These are phyloP conservation scores for Capronia epimyces DNA, from an alignment of 2,329 filamentous ascomycete genomes.

Conservation along the genomic window DNA sequence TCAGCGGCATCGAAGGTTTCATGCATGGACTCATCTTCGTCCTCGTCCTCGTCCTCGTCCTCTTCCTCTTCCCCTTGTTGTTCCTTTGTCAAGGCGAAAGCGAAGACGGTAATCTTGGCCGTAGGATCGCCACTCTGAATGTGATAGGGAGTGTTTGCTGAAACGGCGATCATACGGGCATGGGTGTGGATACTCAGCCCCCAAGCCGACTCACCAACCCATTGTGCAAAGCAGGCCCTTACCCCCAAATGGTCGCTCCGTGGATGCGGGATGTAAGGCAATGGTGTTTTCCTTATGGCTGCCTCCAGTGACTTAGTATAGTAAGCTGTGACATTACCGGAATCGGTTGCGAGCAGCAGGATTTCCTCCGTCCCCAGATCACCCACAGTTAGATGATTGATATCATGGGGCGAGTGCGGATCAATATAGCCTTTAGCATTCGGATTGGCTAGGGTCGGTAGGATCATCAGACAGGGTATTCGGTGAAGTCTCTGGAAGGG, in stretches of 20 bases:
- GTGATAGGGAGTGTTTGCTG: slow-evolving; percentile 57
- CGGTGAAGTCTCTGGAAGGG: slow-evolving; percentile 38
- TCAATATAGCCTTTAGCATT: slow-evolving; percentile 52
- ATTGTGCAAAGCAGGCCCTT: slow-evolving; percentile 63
- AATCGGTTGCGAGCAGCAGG: slow-evolving; percentile 62
- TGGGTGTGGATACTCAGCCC: slow-evolving; percentile 74
- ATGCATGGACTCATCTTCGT: neutral
- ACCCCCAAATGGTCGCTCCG: slow-evolving; percentile 36
- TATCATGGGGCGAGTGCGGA: slow-evolving; percentile 49
- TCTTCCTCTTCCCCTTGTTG: slow-evolving; percentile 18
- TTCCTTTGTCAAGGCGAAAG: slow-evolving; percentile 39
- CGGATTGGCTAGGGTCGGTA: slow-evolving; percentile 38
- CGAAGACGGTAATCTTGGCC: slow-evolving; percentile 29
- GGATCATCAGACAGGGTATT: slow-evolving; percentile 40
- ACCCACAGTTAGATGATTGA: slow-evolving; percentile 65
- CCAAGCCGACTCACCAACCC: slow-evolving; percentile 78
- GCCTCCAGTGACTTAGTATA: slow-evolving; percentile 52
- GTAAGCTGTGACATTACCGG: slow-evolving; percentile 69
- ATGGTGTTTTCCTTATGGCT: slow-evolving; percentile 38
- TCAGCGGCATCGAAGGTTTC: neutral
- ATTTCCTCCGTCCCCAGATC: slow-evolving; percentile 66
- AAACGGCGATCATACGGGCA: slow-evolving; percentile 80
- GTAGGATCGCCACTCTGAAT: slow-evolving; percentile 21
- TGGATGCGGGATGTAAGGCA: slow-evolving; percentile 21
- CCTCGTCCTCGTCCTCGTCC: slow-evolving; percentile 15